Evolutionary conservation across 192 early-diverging fungal genomes (phyloP).

Genomic region (Gryganskiella cystojenkinii): DNA sequence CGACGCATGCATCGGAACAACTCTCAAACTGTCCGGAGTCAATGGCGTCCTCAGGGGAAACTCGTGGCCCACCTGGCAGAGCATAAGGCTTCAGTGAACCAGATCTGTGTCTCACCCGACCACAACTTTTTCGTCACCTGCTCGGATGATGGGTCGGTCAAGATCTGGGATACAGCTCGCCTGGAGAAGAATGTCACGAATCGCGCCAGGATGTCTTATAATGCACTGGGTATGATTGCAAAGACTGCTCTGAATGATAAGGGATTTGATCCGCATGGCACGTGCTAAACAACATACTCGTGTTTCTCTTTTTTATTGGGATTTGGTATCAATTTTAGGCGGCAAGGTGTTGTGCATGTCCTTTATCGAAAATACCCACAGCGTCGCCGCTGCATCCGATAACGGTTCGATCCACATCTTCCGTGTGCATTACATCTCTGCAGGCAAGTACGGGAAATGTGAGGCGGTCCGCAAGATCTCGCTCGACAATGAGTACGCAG

Average conservation of each 20-base stretch:
- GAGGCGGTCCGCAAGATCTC: slow-evolving; percentile 64
- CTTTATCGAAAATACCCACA: slow-evolving; percentile 84
- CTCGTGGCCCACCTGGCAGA: slow-evolving; percentile 86
- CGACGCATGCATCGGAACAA: slow-evolving; percentile 38
- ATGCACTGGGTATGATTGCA: slow-evolving; percentile 63
- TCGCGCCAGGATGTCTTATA: slow-evolving; percentile 76
- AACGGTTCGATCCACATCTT: slow-evolving; percentile 86
- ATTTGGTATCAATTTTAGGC: slow-evolving; percentile 51
- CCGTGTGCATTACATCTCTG: slow-evolving; percentile 59
- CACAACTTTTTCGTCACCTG: slow-evolving; percentile 82
- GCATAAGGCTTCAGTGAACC: slow-evolving; percentile 83
- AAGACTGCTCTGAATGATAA: background rate
- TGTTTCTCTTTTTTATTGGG: background rate
- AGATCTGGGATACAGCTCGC: slow-evolving; percentile 85
- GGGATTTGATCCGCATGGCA: too few species aligned
- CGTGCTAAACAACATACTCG: slow-evolving; percentile 6
- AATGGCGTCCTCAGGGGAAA: slow-evolving; percentile 57
- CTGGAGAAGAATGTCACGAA: slow-evolving; percentile 89
- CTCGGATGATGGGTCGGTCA: slow-evolving; percentile 84
- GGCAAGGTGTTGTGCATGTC: slow-evolving; percentile 80
- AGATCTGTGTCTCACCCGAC: slow-evolving; percentile 75
- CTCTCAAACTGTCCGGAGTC: slow-evolving; percentile 37
- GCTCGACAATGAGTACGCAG: slow-evolving; percentile 69
- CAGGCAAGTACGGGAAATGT: slow-evolving; percentile 75
- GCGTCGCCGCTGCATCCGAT: slow-evolving; percentile 80